These are phyloP conservation scores for Cercophora sp. DNA, from an alignment of 495 filamentous ascomycete genomes.

Conservation along the genomic window DNA sequence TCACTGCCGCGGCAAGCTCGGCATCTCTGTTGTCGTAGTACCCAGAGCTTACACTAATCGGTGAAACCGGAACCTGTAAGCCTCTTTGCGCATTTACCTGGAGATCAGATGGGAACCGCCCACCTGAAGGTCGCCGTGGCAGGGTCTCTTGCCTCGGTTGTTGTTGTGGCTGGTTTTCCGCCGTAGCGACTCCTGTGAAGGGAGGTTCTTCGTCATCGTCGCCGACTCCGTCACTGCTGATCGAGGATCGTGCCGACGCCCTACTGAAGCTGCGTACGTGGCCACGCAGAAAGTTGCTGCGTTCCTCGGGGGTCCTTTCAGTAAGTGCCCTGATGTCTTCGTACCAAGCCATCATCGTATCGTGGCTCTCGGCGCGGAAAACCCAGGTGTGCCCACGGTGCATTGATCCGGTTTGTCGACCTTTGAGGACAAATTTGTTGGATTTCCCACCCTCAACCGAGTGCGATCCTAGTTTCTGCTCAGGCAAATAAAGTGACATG, in stretches of 20 bases:
- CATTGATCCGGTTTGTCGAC: conserved; percentile 86
- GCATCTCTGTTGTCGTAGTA: conserved; percentile 50
- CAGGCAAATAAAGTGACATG: conserved; percentile 92
- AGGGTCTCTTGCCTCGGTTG: conserved; percentile 42
- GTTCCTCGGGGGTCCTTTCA: conserved; percentile 83
- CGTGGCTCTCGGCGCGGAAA: conserved; percentile 89
- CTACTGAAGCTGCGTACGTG: conserved; percentile 73
- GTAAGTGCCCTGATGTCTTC: conserved; percentile 84
- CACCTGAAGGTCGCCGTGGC: conserved; percentile 69
- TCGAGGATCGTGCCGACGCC: conserved; percentile 57
- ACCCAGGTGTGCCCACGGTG: conserved; percentile 97
- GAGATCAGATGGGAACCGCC: conserved; percentile 84
- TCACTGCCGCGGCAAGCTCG: no score
- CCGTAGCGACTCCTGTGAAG: conserved; percentile 56
- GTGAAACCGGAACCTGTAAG: conserved; percentile 70
- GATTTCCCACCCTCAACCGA: conserved; percentile 79
- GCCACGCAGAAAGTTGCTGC: conserved; percentile 76
- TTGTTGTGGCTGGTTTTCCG: conserved; percentile 30
- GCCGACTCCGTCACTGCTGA: conserved; percentile 67
- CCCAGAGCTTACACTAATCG: conserved; percentile 70
- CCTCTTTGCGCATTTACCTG: conserved; percentile 66
- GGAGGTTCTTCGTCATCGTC: conserved; percentile 84
- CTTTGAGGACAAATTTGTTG: conserved; percentile 98
- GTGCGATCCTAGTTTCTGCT: conserved; percentile 92
- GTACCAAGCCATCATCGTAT: conserved; percentile 97